Evolutionary conservation across 257 asterid genomes (phyloP).

Genomic region (Solanum etuberosum): DNA sequence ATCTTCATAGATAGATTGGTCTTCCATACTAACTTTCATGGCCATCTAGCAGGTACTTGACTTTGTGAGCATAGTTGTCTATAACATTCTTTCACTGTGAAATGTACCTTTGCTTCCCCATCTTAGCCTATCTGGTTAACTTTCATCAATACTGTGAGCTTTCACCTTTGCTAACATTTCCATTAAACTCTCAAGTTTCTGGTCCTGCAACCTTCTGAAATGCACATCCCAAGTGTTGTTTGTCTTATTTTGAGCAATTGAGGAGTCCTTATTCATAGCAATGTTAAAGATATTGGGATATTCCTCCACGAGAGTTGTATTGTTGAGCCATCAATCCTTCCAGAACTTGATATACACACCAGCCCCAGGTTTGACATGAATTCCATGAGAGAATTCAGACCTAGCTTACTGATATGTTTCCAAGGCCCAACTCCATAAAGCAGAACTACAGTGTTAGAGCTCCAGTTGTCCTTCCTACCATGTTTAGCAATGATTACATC

Average conservation of each 20-base stretch:
- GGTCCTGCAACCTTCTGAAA: background rate
- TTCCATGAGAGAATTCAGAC: background rate
- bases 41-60: background rate
- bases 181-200: background rate
- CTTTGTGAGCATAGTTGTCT: background rate
- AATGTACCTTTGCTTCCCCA: background rate
- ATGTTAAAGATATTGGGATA: background rate
- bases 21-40: background rate
- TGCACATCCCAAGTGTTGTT: background rate
- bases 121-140: background rate
- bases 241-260: background rate
- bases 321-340: background rate
- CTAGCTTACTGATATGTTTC: background rate
- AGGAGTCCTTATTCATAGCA: background rate
- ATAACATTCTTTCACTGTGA: background rate
- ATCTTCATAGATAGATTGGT: background rate
- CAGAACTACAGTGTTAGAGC: background rate
- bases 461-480: background rate
- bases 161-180: background rate
- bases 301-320: background rate
- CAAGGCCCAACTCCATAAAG: background rate
- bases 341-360: background rate
- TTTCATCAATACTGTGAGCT: background rate
- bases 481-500: background rate
- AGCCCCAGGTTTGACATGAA: background rate